Percentiles rank a stretch among this genome's conserved stretches.
These are phyloP conservation scores for Oenanthe javanica DNA, from an alignment of 140 eudicot species.

Conservation along the genomic window DNA sequence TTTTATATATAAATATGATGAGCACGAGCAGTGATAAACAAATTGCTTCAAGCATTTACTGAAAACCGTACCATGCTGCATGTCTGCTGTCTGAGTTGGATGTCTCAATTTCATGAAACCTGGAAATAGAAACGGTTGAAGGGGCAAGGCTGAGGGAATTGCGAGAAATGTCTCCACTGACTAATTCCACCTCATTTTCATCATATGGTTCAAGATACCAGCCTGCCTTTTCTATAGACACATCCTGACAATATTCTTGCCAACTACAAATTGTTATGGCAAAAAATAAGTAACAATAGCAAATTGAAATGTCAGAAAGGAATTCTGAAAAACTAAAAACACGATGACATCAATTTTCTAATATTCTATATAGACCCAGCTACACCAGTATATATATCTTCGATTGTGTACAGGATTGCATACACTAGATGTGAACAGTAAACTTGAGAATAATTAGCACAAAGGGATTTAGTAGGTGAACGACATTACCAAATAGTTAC, in stretches of 20 bases:
- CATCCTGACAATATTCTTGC: slow-evolving; percentile 69
- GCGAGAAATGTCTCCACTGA: slow-evolving; percentile 12
- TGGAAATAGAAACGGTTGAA: slow-evolving; percentile 5
- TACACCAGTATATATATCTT: neutral
- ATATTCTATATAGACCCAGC: neutral
- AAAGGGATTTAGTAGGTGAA: neutral
- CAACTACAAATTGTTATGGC: slow-evolving; percentile 40
- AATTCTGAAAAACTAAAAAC: neutral
- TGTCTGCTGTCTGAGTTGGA: slow-evolving; percentile 27
- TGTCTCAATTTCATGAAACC: slow-evolving; percentile 22
- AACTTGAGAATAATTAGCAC: neutral
- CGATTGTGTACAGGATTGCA: neutral
- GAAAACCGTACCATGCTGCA: neutral
- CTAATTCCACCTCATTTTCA: slow-evolving; percentile 19
- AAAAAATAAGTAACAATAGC: neutral
- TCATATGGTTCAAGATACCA: slow-evolving; percentile 57
- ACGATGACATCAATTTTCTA: neutral
- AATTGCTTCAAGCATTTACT: neutral
- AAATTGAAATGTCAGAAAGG: neutral
- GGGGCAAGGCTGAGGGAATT: slow-evolving; percentile 13
- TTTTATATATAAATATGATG: neutral
- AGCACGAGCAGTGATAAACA: neutral
- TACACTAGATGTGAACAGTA: neutral
- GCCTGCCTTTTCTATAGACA: slow-evolving; percentile 67
- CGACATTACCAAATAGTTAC: neutral